Evolutionary conservation across 208 protist species (phyloP), one percentile per base, ranked within the genome.

Genomic region (Leishmania mexicana): DNA sequence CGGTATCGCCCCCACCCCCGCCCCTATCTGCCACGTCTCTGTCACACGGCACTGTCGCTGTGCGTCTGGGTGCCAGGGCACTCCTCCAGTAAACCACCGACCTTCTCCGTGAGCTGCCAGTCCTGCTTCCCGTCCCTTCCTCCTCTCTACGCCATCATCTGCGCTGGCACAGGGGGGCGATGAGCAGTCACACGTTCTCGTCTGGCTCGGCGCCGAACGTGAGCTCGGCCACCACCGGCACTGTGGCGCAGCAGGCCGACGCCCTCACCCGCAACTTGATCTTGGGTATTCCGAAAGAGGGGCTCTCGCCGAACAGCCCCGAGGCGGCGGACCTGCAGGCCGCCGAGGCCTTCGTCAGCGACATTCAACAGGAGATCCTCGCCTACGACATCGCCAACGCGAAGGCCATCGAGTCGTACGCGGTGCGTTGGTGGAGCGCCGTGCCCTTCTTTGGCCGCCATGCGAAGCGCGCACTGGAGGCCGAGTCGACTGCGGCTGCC

Each of bases 311-410:
- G 1, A 79, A 88, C 42, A 94, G 91, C 78, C 68, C 77, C 6
- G 93, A 96, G 76, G 89, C 89, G 17, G 91, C 90, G 0, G 89
- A 92, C 45, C 85, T 96, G 76, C 90, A 93, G 74, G 90, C 90
- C 5, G 93, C 93, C 17, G 93, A 96, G 85, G 91, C 89, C 24
- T 96, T 96, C 49, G 82, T 96, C n/a, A 88, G 85, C 62, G 89
- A 94, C 67, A 94, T 96, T 42, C 93, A 94, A 64, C 89, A 89
- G 49, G 86, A 96, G 79, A 96, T 96, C 24, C 70, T 93, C 31
- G 91, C 88, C n/a, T 95, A 94, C 75, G 93, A 96, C 79, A 88
- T 94, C 31, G 93, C 92, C 45, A 96, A 96, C 73, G 92, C 92
- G n/a, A 88, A 87, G 31, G 93, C 93, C 10, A 92, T 95, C 85